Conservation (phyloP, 164 flowering plant genomes). For the Hamamelis virginiana region DNA sequence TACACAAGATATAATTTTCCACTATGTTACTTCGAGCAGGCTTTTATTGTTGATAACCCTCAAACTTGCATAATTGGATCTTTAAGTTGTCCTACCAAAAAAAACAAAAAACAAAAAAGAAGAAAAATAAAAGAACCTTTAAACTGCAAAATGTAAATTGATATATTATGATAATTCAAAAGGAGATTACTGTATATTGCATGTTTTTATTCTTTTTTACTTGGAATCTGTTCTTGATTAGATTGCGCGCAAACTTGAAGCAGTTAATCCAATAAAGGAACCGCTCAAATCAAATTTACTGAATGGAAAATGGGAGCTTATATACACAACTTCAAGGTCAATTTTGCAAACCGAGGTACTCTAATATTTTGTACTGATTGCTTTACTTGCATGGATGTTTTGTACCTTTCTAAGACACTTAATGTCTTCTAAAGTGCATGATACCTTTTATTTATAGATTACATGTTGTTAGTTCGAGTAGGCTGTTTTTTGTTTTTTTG, state of each 20-base stretch:
- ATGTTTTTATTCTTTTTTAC: background rate
- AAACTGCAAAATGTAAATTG: no score
- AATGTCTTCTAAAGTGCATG: background rate
- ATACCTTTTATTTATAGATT: no score
- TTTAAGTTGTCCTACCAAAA: no score
- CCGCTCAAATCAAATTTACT: conserved; percentile 80
- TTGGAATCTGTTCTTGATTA: conserved; percentile 26
- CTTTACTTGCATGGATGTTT: background rate
- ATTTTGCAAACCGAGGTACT: conserved; percentile 76
- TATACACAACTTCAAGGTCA: conserved; percentile 86
- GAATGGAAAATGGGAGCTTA: conserved; percentile 93
- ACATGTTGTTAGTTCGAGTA: no score
- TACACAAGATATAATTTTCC: no score
- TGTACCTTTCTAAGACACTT: background rate
- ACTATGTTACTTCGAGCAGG: no score
- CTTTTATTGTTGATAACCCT: no score
- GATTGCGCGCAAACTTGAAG: conserved; percentile 80
- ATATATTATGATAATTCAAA: no score
- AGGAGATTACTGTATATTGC: background rate
- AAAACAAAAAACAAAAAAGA: no score
- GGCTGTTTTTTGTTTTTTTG: no score
- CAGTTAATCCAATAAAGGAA: conserved; percentile 61
- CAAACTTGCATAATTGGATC: no score
- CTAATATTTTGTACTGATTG: background rate
- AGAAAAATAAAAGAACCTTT: no score